Percentiles rank a stretch among this genome's conserved stretches.
Evolutionary conservation across 1,139 yeast genomes (phyloP).

Genomic region (Suhomyces coccinellae): DNA sequence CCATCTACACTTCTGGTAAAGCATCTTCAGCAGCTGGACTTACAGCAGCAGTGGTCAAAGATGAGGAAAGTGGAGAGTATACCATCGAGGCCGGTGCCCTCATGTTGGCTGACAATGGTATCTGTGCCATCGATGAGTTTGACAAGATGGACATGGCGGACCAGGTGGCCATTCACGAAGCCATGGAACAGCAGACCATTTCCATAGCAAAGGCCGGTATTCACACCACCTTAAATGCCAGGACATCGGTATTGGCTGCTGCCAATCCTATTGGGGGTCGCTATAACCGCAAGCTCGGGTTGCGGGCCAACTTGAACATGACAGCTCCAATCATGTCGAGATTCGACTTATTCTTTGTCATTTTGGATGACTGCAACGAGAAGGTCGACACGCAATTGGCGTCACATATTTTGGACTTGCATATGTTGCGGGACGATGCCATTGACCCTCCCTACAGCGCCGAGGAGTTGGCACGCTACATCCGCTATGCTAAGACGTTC

Average conservation of each 20-base stretch:
- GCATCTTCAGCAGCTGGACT: conserved; percentile 99
- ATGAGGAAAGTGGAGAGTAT: conserved; percentile 96
- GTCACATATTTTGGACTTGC: conserved; percentile 87
- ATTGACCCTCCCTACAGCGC: conserved; percentile 88
- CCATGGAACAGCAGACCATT: conserved; percentile 99
- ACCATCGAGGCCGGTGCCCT: conserved; percentile 99
- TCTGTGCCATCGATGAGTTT: conserved; percentile 97
- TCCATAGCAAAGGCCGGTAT: conserved; percentile 98
- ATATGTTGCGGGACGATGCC: conserved; percentile 88
- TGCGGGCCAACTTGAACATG: conserved; percentile 89
- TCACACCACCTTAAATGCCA: conserved; percentile 94
- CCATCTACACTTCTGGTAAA: conserved; percentile 96
- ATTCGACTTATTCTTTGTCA: conserved; percentile 92
- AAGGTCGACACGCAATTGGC: conserved; percentile 88
- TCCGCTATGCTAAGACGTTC: conserved; percentile 90
- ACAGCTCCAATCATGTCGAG: conserved; percentile 99
- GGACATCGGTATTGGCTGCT: conserved; percentile 95
- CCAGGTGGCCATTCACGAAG: conserved; percentile 99
- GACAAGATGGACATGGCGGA: conserved; percentile 96
- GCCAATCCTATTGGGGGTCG: conserved; percentile 98
- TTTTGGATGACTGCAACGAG: conserved; percentile 93
- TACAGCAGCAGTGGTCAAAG: conserved; percentile 97
- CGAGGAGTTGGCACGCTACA: conserved; percentile 84
- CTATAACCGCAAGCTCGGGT: conserved; percentile 81
- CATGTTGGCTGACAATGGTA: conserved; percentile 98